Percentiles rank a stretch among this genome's conserved stretches.
Evolutionary conservation across 371 early-diverging fungal species (phyloP).

Genomic region (Parasitella parasitica): DNA sequence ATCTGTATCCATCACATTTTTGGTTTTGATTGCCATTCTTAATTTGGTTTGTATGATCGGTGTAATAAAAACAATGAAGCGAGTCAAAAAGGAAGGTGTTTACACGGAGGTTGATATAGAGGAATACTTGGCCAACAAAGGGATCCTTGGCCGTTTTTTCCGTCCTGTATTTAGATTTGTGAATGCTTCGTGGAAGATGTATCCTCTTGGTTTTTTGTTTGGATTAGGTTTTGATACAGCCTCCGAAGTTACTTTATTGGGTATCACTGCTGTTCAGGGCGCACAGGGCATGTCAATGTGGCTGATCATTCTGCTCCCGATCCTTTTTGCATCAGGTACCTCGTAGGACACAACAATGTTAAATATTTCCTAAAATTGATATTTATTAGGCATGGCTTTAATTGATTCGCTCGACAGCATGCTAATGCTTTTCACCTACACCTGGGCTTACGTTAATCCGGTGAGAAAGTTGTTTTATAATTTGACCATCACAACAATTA

Average conservation of each 20-base stretch:
- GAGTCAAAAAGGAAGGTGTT: slow-evolving; percentile 43
- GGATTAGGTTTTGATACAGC: slow-evolving; percentile 77
- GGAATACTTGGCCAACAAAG: slow-evolving; percentile 34
- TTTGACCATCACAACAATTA: slow-evolving; percentile 59
- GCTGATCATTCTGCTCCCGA: slow-evolving; percentile 60
- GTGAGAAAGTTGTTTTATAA: slow-evolving; percentile 67
- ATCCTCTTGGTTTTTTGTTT: slow-evolving; percentile 61
- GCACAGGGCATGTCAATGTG: slow-evolving; percentile 49
- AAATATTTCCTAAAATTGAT: background rate
- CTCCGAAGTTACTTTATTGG: slow-evolving; percentile 59
- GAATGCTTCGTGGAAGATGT: slow-evolving; percentile 69
- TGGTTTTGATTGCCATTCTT: slow-evolving; percentile 60
- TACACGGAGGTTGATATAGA: slow-evolving; percentile 51
- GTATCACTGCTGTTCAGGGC: slow-evolving; percentile 55
- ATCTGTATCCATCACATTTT: slow-evolving; percentile 55
- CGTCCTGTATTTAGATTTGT: slow-evolving; percentile 57
- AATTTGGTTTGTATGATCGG: slow-evolving; percentile 52
- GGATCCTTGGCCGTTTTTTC: slow-evolving; percentile 55
- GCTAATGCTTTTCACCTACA: slow-evolving; percentile 62
- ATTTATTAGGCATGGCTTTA: slow-evolving; percentile 52
- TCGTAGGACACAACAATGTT: background rate
- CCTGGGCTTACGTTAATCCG: slow-evolving; percentile 65
- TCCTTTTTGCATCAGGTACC: slow-evolving; percentile 64
- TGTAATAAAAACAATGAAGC: slow-evolving; percentile 36
- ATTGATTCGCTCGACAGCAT: slow-evolving; percentile 70